Base-by-base conservation (phyloP, 768 basidiomycete genomes). In the Mycena filopes region DNA sequence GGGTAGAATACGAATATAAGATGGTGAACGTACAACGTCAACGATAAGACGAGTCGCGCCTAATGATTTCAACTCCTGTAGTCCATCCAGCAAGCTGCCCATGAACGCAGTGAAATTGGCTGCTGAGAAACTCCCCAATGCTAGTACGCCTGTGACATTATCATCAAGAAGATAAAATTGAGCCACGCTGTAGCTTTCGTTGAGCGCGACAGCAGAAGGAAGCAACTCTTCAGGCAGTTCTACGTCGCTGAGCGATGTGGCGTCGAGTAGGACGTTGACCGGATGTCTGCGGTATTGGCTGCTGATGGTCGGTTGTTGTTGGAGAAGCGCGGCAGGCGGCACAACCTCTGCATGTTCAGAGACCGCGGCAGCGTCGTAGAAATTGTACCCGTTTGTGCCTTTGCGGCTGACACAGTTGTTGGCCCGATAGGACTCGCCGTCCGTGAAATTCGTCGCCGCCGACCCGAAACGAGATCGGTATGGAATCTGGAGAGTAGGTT, bases 41-140 rank as follows among this genome's bases (percentile, higher is more conserved):
- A 89, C 84, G 49, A 90, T 81, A 41, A 90, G 74, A 60, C 81
- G 82, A 20, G 79, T 82, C 4, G 84, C 86, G 25, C 87, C 88
- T 55, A 73, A 58, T 26, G 70, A 70, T 71, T 82, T 87, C 67
- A 89, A 71, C 16, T 77, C 80, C 55, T 79, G 70, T 64, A 88
- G 69, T 12, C 87, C 87, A 20, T 75, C 71, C 49, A 88, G 60
- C 50, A 90, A 68, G 40, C 79, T 78, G 36, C 71, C 63, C 57
- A 82, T 76, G 66, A 88, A 84, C 9, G 63, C 63, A 33, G 73
- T 73, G 65, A 83, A 85, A 62, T 79, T 77, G 41, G 69, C 72
- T 3, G 82, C 84, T 2, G 84, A 82, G 74, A 89, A 89, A 72
- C 86, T 87, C 20, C 87, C 86, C 7, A 89, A 79, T 7, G 86